Evolutionary conservation across 345 rosid species (phyloP), one percentile per base, ranked within the genome.

Genomic region (Hypericum androsaemum): DNA sequence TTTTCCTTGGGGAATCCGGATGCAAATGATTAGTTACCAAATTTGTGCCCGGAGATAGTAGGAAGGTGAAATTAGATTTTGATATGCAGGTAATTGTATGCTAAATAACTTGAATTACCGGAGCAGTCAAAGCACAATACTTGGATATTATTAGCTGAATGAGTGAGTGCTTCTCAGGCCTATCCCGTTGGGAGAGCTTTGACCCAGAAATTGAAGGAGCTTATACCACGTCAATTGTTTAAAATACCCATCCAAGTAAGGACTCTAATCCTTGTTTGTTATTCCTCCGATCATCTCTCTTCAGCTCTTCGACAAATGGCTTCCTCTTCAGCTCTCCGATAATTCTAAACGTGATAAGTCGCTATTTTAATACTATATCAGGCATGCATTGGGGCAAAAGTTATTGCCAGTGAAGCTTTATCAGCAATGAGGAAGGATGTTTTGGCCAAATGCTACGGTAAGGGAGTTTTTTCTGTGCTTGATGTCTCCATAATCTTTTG

Each of bases 361-460:
- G 14, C 54, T 65, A 16, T 22, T 22, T 4, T 22, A 22, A 22
- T 22, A 22, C 32, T 22, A 22, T 22, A 22, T 22, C 86, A 92
- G 98, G 98, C 98, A 62, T 82, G 96, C 74, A 88, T 92, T 61
- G 98, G 98, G 69, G 40, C 98, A 50, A 92, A 85, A 72, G 96
- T 92, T 60, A 84, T 92, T 57, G 95, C 98, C 15, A 92, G 98
- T 53, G 98, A 92, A 71, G 51, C 89, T 14, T 75, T 88, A 46
- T 81, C 96, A 51, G 95, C 98, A 51, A 83, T 92, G 65, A 78
- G 96, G 62, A 92, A 92, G 75, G 98, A 92, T 78, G 98, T 92
- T 37, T 75, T 92, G 66, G 89, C 98, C 58, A 92, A 92, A 78
- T 92, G 98, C 68, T 92, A 92, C 10, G 98, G 98, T 92, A 68